phyloP scores from a whole-genome alignment of 2,329 filamentous ascomycete species.

The Aspergillus proliferans region DNA sequence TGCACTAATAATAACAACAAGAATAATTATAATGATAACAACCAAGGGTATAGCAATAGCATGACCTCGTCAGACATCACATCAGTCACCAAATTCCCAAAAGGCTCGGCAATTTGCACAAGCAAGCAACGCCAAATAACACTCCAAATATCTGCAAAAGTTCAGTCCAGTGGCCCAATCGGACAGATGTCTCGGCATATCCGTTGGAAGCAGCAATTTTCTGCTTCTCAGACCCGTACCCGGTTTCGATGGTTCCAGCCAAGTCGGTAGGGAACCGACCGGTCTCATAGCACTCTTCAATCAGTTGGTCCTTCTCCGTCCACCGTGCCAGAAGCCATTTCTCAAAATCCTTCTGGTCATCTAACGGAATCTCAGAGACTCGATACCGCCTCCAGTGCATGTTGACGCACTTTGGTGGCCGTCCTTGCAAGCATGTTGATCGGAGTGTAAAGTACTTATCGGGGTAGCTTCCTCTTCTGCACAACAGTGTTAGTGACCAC shows the following conservation, averaged over 20 bases:
- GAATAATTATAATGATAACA: not conserved
- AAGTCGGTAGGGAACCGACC: conserved; percentile 72
- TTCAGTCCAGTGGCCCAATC: conserved; percentile 38
- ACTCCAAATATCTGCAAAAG: conserved; percentile 40
- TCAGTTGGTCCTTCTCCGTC: conserved; percentile 83
- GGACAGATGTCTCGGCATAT: conserved; percentile 40
- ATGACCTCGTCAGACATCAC: conserved; percentile 1
- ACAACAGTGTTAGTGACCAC: conserved; percentile 1
- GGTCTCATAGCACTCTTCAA: conserved; percentile 73
- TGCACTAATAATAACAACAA: conserved; percentile 1
- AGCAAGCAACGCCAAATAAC: conserved; percentile 26
- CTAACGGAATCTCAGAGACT: conserved; percentile 71
- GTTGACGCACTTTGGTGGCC: conserved; percentile 89
- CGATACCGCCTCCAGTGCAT: conserved; percentile 91
- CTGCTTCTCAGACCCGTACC: conserved; percentile 30
- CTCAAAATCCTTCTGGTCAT: conserved; percentile 69
- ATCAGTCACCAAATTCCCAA: conserved; percentile 13
- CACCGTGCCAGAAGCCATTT: conserved; percentile 78
- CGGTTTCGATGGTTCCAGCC: conserved; percentile 44
- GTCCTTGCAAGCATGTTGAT: conserved; percentile 82
- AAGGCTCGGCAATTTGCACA: conserved; percentile 25
- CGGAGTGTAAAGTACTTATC: conserved; percentile 82
- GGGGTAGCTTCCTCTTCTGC: conserved; percentile 71
- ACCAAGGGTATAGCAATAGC: conserved; percentile 2
- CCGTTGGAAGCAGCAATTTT: conserved; percentile 29